Percentiles rank a stretch among this genome's conserved stretches.
Evolutionary conservation across 2,329 filamentous ascomycete species (phyloP).

Genomic region (Aspergillus floridensis): DNA sequence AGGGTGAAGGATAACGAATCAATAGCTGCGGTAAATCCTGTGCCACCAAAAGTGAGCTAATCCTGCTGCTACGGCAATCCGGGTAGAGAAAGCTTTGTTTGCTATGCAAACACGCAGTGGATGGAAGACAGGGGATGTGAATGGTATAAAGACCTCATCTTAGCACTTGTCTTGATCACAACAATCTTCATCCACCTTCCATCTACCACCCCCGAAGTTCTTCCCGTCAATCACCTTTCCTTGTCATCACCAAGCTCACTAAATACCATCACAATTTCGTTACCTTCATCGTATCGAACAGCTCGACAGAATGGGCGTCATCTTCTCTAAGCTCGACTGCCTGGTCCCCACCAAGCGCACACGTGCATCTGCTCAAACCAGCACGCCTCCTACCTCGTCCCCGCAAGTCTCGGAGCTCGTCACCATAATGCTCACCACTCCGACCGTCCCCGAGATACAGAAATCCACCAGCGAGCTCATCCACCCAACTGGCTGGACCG

Average conservation of each 20-base stretch:
- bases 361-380: background rate
- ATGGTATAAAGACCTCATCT: too few species aligned
- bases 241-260: background rate
- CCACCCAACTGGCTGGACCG: constrained; percentile 13
- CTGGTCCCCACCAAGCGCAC: background rate
- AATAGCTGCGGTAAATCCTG: background rate
- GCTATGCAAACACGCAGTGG: too few species aligned
- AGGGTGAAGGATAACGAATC: background rate
- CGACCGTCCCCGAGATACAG: background rate
- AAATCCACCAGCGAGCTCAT: constrained; percentile 15
- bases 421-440: constrained; percentile 7
- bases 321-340: background rate
- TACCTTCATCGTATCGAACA: background rate
- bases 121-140: too few species aligned
- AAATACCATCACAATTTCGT: background rate
- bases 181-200: too few species aligned
- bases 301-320: background rate
- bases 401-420: constrained; percentile 7
- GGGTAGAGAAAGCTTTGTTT: too few species aligned
- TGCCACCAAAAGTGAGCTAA: background rate
- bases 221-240: background rate
- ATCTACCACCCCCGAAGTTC: too few species aligned
- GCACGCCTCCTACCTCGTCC: too few species aligned
- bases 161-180: too few species aligned
- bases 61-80: background rate